phyloP scores from a whole-genome alignment of 768 basidiomycete species.

The Mrakia gelida region DNA sequence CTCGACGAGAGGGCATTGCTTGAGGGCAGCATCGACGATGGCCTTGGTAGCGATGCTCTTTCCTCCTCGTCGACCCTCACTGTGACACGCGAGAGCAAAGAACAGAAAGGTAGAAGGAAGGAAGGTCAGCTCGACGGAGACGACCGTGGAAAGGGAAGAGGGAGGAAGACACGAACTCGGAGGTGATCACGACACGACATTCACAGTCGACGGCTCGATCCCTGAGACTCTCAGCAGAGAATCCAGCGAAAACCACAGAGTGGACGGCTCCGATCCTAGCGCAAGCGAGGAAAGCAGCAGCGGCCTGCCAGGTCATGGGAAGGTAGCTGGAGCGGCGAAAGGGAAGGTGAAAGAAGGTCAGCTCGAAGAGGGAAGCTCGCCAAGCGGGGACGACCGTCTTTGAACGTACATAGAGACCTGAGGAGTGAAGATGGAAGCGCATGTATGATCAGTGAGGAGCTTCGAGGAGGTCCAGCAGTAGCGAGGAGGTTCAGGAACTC shows the following conservation, averaged over 20 bases:
- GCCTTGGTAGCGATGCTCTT: constrained; percentile 84
- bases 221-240: constrained; percentile 87
- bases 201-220: constrained; percentile 88
- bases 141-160: neutral
- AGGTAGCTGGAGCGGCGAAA: constrained; percentile 75
- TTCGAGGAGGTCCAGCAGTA: neutral
- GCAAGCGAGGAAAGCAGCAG: constrained; percentile 94
- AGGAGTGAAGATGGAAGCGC: constrained; percentile 29
- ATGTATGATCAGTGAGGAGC: constrained; percentile 40
- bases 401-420: neutral
- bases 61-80: constrained; percentile 85
- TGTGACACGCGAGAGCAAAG: constrained; percentile 7
- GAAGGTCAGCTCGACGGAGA: neutral
- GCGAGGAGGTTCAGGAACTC: constrained; percentile 33
- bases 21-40: constrained; percentile 87
- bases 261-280: constrained; percentile 95
- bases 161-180: constrained; percentile 53
- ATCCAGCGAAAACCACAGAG: constrained; percentile 96
- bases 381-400: neutral
- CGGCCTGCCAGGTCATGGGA: constrained; percentile 89
- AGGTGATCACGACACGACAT: constrained; percentile 86
- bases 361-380: neutral
- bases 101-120: neutral
- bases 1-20: constrained; percentile 76
- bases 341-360: neutral